A percentile compares a stretch with the other conserved stretches of the same genome.
These are phyloP conservation scores for Fusarium robinianum DNA, from an alignment of 2,329 filamentous ascomycete species.

Conservation along the genomic window DNA sequence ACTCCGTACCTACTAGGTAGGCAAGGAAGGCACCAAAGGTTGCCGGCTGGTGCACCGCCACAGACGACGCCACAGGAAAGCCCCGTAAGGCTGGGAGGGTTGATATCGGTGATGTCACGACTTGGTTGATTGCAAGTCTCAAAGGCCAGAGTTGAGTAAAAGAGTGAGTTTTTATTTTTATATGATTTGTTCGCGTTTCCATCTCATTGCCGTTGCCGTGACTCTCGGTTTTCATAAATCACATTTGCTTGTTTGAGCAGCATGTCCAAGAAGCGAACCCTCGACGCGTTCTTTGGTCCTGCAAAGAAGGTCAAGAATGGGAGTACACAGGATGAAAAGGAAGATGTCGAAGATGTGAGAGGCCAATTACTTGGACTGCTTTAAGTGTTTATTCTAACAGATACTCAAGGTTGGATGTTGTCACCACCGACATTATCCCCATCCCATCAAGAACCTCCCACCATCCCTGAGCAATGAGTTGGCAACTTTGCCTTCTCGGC, in stretches of 20 bases:
- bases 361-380: too few relatives aligned
- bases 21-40: too few relatives aligned
- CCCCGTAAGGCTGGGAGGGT: conserved; percentile 16
- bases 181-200: too few relatives aligned
- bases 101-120: conserved; percentile 33
- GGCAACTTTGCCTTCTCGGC: conserved; percentile 53
- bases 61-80: conserved; percentile 28
- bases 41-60: conserved; percentile 24
- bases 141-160: too few relatives aligned
- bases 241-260: background rate
- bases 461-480: conserved; percentile 46
- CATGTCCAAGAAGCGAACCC: conserved; percentile 53
- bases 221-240: background rate
- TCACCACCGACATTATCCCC: conserved; percentile 54
- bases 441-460: conserved; percentile 53
- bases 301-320: conserved; percentile 32
- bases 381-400: too few relatives aligned
- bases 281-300: conserved; percentile 68
- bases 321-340: conserved; percentile 3
- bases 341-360: conserved; percentile 9
- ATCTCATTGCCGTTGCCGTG: background rate
- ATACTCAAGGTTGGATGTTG: conserved; percentile 38
- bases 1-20: too few relatives aligned
- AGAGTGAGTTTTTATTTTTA: too few relatives aligned
- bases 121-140: too few relatives aligned